phyloP scores from a whole-genome alignment of 139 green algal genomes.

The Tetraselmis chui region DNA sequence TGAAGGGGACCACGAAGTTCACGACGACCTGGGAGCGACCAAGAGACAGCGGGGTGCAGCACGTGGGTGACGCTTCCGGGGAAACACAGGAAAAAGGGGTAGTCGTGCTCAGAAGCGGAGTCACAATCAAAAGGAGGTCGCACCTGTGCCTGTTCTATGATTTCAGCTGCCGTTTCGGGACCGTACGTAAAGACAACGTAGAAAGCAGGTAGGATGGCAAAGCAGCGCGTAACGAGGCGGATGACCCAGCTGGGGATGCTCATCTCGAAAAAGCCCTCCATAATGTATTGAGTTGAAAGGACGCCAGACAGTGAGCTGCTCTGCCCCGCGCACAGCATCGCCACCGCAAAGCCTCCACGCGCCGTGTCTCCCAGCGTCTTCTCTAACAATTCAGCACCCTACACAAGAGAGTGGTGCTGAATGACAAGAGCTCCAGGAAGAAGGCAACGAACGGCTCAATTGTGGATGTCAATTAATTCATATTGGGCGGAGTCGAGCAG shows the following conservation, averaged over 20 bases:
- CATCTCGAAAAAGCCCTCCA: slow-evolving; percentile 21
- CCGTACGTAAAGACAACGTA: slow-evolving; percentile 12
- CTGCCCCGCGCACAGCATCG: slow-evolving; percentile 20
- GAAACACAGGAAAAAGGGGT: too few relatives aligned
- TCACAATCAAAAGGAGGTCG: too few relatives aligned
- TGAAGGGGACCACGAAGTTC: slow-evolving; percentile 19
- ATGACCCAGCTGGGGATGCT: slow-evolving; percentile 11
- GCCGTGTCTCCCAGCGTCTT: not conserved
- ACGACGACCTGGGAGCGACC: slow-evolving; percentile 24
- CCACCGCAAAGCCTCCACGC: slow-evolving; percentile 6
- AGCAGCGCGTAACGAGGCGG: slow-evolving; percentile 11
- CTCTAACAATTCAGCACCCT: not conserved
- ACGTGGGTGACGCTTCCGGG: too few relatives aligned
- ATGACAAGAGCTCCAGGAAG: too few relatives aligned
- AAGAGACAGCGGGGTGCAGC: too few relatives aligned
- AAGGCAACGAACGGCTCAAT: too few relatives aligned
- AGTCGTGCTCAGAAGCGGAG: too few relatives aligned
- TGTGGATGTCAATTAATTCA: too few relatives aligned
- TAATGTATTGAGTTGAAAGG: slow-evolving; percentile 23
- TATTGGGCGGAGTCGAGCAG: too few relatives aligned
- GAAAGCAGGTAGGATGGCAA: slow-evolving; percentile 16
- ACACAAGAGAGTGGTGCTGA: too few relatives aligned
- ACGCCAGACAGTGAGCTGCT: slow-evolving; percentile 14
- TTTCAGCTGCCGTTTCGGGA: slow-evolving; percentile 9
- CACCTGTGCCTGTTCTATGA: slow-evolving; percentile 16